phyloP scores from a whole-genome alignment of 257 asterid genomes.

The Galeopsis tetrahit region DNA sequence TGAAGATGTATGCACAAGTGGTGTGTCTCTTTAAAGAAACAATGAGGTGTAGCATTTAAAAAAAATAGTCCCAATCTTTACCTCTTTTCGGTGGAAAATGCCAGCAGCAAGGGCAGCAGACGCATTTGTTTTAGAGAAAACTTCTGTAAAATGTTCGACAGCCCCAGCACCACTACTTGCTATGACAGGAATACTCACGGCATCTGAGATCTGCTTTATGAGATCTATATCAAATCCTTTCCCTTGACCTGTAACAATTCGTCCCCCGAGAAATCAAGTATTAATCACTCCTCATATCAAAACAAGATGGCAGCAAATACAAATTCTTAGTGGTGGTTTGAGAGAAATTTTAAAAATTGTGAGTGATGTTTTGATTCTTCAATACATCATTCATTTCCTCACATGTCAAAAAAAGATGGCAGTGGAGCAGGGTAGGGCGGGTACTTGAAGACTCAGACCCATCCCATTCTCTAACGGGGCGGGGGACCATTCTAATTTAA shows the following conservation, averaged over 20 bases:
- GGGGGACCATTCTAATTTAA: no score
- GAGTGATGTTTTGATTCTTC: neutral
- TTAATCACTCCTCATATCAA: neutral
- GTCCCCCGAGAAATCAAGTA: neutral
- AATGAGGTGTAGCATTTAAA: neutral
- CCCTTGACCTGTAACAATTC: slow-evolving; percentile 73
- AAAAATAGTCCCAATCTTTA: slow-evolving; percentile 23
- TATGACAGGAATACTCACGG: slow-evolving; percentile 88
- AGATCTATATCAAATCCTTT: slow-evolving; percentile 88
- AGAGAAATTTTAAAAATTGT: neutral
- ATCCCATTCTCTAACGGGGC: no score
- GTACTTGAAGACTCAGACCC: no score
- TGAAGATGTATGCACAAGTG: neutral
- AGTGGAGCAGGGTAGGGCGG: no score
- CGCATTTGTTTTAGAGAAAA: slow-evolving; percentile 83
- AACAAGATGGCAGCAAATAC: neutral
- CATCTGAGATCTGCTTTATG: slow-evolving; percentile 84
- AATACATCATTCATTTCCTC: neutral
- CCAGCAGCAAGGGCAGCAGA: slow-evolving; percentile 99
- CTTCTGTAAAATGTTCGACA: slow-evolving; percentile 85
- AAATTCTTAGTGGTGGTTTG: neutral
- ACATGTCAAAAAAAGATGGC: no score
- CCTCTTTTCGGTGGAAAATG: slow-evolving; percentile 96
- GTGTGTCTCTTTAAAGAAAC: neutral
- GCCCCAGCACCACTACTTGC: slow-evolving; percentile 98